Evolutionary conservation across 768 basidiomycete genomes (phyloP).

Genomic region (Gloeophyllum trabeum): DNA sequence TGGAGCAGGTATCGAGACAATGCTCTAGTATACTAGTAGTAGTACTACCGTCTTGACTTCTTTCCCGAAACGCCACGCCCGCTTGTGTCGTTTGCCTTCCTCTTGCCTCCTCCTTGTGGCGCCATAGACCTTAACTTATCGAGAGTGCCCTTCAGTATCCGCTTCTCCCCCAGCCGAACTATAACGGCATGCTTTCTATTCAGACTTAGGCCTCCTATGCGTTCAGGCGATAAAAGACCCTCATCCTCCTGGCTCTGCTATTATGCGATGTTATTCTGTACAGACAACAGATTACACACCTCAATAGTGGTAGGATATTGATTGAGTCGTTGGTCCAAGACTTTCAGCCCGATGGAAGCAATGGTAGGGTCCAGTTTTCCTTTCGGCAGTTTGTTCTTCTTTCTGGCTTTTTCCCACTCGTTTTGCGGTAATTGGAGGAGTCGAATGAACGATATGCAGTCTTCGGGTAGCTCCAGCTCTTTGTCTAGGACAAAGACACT

Average conservation of each 20-base stretch:
- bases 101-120: too few relatives aligned
- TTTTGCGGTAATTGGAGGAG: slow-evolving; percentile 42
- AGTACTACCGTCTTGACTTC: too few relatives aligned
- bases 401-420: slow-evolving; percentile 49
- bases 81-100: too few relatives aligned
- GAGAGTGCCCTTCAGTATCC: slow-evolving; percentile 33
- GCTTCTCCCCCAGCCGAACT: slow-evolving; percentile 75
- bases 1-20: too few relatives aligned
- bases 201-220: slow-evolving; percentile 19
- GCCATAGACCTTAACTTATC: slow-evolving; percentile 2
- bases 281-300: slow-evolving; percentile 25
- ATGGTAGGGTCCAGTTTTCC: slow-evolving; percentile 41
- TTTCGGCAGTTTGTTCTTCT: slow-evolving; percentile 67
- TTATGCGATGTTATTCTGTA: neutral
- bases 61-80: too few relatives aligned
- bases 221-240: slow-evolving; percentile 19
- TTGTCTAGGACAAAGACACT: slow-evolving; percentile 49
- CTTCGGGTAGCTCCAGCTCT: slow-evolving; percentile 38
- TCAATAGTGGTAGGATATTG: slow-evolving; percentile 50
- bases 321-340: slow-evolving; percentile 36
- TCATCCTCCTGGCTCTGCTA: slow-evolving; percentile 49
- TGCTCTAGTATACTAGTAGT: too few relatives aligned
- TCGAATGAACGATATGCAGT: slow-evolving; percentile 52
- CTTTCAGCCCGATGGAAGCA: slow-evolving; percentile 33
- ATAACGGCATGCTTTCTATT: slow-evolving; percentile 53